Evolutionary conservation across 352 stramenopile species (phyloP).

Genomic region (Detonula confervacea): DNA sequence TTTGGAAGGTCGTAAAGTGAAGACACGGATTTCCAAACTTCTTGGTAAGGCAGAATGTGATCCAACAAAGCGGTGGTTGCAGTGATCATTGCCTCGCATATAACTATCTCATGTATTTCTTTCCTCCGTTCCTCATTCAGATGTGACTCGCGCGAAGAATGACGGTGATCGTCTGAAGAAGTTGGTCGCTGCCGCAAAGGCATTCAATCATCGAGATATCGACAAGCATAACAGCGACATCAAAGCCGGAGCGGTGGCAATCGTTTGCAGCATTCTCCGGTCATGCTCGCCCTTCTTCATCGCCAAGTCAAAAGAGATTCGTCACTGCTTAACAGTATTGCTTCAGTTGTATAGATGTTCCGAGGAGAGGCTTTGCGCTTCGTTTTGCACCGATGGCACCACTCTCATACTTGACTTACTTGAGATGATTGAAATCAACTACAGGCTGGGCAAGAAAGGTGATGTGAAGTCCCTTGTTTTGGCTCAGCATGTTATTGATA

Average conservation of each 20-base stretch:
- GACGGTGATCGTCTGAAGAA: conserved; percentile 41
- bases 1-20: conserved; percentile 16
- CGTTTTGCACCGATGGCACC: conserved; percentile 50
- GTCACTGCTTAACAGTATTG: conserved; percentile 27
- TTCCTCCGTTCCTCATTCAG: conserved; percentile 23
- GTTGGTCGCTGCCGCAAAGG: conserved; percentile 20
- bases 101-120: not conserved
- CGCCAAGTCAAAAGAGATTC: conserved; percentile 43
- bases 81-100: too few relatives aligned
- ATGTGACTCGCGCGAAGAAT: conserved; percentile 44
- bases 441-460: conserved; percentile 46
- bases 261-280: conserved; percentile 47
- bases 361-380: conserved; percentile 40
- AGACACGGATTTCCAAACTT: conserved; percentile 29
- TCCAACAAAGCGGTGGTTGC: not conserved
- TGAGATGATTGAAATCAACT: conserved; percentile 57
- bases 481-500: conserved; percentile 35
- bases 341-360: conserved; percentile 42
- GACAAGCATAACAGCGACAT: conserved; percentile 50
- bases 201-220: conserved; percentile 50
- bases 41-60: conserved; percentile 15
- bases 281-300: conserved; percentile 54
- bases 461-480: conserved; percentile 36
- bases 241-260: conserved; percentile 40
- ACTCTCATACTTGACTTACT: conserved; percentile 45